Evolutionary conservation across 2,329 filamentous ascomycete species (phyloP).

Genomic region (Fonsecaea erecta): DNA sequence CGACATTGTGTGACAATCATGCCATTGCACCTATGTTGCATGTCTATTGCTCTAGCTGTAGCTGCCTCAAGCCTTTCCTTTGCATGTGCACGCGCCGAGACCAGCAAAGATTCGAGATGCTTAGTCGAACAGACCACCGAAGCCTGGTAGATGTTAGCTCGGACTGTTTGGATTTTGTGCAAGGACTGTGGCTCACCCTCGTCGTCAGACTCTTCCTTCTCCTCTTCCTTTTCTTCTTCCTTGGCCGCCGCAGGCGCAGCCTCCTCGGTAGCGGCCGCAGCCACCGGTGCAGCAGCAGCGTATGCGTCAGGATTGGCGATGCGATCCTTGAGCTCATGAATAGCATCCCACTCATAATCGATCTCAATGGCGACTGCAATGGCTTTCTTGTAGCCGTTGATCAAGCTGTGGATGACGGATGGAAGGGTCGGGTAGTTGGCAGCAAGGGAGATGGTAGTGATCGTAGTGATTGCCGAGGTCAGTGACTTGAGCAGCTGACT

Average conservation of each 20-base stretch:
- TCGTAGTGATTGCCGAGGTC: slow-evolving; percentile 78
- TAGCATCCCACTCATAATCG: slow-evolving; percentile 92
- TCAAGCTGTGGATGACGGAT: slow-evolving; percentile 91
- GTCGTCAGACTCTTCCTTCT: slow-evolving; percentile 69
- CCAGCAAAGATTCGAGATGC: slow-evolving; percentile 36
- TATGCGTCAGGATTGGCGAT: slow-evolving; percentile 99
- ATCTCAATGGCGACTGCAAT: slow-evolving; percentile 87
- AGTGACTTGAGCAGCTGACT: slow-evolving; percentile 88
- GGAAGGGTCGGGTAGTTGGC: slow-evolving; percentile 94
- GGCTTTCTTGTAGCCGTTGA: slow-evolving; percentile 98
- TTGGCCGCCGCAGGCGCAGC: slow-evolving; percentile 58
- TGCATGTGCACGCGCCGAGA: slow-evolving; percentile 41
- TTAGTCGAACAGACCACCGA: slow-evolving; percentile 80
- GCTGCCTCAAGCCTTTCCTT: slow-evolving; percentile 45
- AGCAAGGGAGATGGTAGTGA: slow-evolving; percentile 89
- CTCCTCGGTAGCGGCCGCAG: slow-evolving; percentile 59
- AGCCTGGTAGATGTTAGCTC: slow-evolving; percentile 57
- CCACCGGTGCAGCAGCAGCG: slow-evolving; percentile 77
- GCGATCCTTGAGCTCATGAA: slow-evolving; percentile 98
- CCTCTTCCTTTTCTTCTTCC: slow-evolving; percentile 66
- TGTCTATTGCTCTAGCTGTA: slow-evolving; percentile 44
- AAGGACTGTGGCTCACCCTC: slow-evolving; percentile 55
- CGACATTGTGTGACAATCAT: slow-evolving; percentile 1
- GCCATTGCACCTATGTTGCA: slow-evolving; percentile 42
- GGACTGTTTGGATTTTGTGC: slow-evolving; percentile 40